Conservation (phyloP, 495 filamentous ascomycete species). For the Aspergillus saccharolyticus region DNA sequence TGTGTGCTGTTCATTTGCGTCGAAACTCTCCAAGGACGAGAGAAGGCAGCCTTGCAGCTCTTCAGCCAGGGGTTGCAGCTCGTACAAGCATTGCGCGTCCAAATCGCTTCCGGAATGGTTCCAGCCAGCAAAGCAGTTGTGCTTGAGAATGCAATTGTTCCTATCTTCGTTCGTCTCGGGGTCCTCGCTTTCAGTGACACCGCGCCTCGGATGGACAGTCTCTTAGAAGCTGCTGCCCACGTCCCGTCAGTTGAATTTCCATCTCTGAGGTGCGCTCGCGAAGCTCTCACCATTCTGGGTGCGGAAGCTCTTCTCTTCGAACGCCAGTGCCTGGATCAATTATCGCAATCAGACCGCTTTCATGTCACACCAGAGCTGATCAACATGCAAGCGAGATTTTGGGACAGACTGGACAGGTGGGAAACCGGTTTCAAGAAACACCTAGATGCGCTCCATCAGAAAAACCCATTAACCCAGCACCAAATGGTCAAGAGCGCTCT, state of each 20-base stretch:
- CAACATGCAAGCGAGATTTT: conserved; percentile 10
- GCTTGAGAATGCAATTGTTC: conserved; percentile 32
- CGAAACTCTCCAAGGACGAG: conserved; percentile 44
- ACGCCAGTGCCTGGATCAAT: conserved; percentile 14
- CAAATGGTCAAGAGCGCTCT: conserved; percentile 18
- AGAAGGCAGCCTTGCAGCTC: conserved; percentile 28
- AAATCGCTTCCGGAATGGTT: conserved; percentile 17
- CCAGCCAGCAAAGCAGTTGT: conserved; percentile 15
- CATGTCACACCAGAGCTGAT: conserved; percentile 11
- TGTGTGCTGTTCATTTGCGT: conserved; percentile 57
- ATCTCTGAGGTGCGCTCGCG: conserved; percentile 30
- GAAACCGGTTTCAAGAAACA: conserved; percentile 20
- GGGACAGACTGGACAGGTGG: conserved; percentile 19
- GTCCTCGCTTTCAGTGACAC: conserved; percentile 12
- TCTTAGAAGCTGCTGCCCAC: conserved; percentile 11
- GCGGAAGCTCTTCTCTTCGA: conserved; percentile 23
- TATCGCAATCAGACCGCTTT: not conserved
- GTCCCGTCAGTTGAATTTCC: conserved; percentile 11
- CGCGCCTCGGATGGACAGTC: conserved; percentile 5
- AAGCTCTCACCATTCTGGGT: conserved; percentile 25
- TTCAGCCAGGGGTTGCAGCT: conserved; percentile 35
- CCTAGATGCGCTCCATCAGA: conserved; percentile 10
- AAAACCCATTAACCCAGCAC: conserved; percentile 8
- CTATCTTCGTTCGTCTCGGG: conserved; percentile 35
- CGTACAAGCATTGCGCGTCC: conserved; percentile 24